These are phyloP conservation scores for Nothophytophthora sp. DNA, from an alignment of 352 stramenopile genomes.

Conservation along the genomic window DNA sequence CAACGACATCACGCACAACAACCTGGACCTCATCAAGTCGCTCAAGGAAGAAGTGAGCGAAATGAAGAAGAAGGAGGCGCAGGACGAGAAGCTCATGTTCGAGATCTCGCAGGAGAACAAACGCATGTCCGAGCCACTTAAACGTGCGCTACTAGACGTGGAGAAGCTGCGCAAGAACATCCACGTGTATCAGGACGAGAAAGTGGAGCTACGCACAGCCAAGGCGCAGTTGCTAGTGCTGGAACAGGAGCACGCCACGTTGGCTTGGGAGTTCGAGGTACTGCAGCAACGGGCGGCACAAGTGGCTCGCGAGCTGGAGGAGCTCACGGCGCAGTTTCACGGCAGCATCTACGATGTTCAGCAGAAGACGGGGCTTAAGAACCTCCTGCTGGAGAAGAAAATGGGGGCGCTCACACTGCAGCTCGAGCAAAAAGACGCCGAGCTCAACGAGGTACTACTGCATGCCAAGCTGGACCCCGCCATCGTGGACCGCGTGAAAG, in stretches of 20 bases:
- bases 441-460: conserved; percentile 91
- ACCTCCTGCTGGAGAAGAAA: conserved; percentile 95
- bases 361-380: conserved; percentile 94
- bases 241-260: conserved; percentile 87
- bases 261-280: conserved; percentile 95
- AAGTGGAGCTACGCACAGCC: conserved; percentile 57
- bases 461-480: conserved; percentile 90
- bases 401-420: conserved; percentile 81
- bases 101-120: conserved; percentile 96
- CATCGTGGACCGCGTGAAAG: conserved; percentile 84
- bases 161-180: conserved; percentile 71
- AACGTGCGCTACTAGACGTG: conserved; percentile 84
- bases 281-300: conserved; percentile 87
- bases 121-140: conserved; percentile 93
- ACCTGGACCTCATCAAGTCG: conserved; percentile 96
- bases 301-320: conserved; percentile 86
- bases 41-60: conserved; percentile 95
- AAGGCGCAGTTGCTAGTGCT: conserved; percentile 84
- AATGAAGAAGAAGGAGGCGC: conserved; percentile 94
- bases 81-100: conserved; percentile 94
- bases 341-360: conserved; percentile 92
- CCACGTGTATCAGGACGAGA: conserved; percentile 69
- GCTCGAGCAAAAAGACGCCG: conserved; percentile 91
- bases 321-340: conserved; percentile 91
- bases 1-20: conserved; percentile 97